Evolutionary conservation across 805 yeast genomes (phyloP), one percentile per base, ranked within the genome.

Genomic region (Metschnikowia cerradonensis): DNA sequence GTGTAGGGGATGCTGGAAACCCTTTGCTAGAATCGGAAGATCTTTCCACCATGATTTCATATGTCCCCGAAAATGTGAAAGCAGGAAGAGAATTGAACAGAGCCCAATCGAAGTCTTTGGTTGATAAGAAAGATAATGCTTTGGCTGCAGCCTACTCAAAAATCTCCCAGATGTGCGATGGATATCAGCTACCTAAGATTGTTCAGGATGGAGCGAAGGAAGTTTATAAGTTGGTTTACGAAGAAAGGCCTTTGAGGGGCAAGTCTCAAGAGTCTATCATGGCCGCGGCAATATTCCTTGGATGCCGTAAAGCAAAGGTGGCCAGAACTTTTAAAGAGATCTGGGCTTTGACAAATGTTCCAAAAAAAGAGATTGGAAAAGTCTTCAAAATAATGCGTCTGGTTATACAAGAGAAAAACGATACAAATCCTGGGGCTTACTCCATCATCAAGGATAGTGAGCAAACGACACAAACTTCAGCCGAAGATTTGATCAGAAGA

Each of bases 121-220:
- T 87, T 41, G 98, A 92, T 68, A 85, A 82, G 67, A 89, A 83
- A 66, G 97, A 94, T 63, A 86, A 87, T 56, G 94, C 90, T 23
- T 75, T 92, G 46, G 88, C 90, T 53, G 81, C 91, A 1, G 97
- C 97, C 1, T 94, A 86, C 69, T 84, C 94, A 15, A 88, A 85
- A 67, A 90, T 92, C 37, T 84, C 97, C 2, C 96, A 90, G 73
- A 86, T 94, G 86, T 94, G 98, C 70, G 99, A 94, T 66, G 97
- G 97, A 11, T 94, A 89, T 58, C 94, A 90, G 66, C 71, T 92
- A 48, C 97, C 99, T 10, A 86, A 88, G 63, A 89, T 94, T 55
- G 98, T 94, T 3, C 96, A 90, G 64, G 98, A 94, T 68, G 95
- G 96, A 58, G 97, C 98, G 26, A 94, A 94, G 66, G 97, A 94